phyloP scores from a whole-genome alignment of 2,329 filamentous ascomycete genomes.

The Neonectria punicea region DNA sequence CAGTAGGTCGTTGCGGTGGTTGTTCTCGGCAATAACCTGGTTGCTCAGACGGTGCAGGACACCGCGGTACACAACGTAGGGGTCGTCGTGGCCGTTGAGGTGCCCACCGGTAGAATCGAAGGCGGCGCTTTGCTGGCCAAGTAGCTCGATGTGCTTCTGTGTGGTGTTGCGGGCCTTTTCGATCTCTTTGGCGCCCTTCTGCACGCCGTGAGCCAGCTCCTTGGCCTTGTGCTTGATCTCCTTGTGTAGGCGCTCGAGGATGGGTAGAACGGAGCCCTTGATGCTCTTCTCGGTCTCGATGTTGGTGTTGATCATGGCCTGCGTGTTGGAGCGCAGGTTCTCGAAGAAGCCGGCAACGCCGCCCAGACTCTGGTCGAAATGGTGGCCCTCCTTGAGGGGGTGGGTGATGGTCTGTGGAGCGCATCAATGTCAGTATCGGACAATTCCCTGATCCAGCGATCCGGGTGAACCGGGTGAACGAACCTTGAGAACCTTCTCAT shows the following conservation, averaged over 20 bases:
- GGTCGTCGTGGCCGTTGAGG: constrained; percentile 79
- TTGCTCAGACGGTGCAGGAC: constrained; percentile 86
- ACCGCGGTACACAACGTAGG: constrained; percentile 86
- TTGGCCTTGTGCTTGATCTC: constrained; percentile 98
- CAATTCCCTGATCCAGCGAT: too few relatives aligned
- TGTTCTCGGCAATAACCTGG: constrained; percentile 95
- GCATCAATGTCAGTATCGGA: constrained; percentile 14
- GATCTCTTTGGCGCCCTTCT: constrained; percentile 88
- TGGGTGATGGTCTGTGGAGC: constrained; percentile 76
- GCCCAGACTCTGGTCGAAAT: constrained; percentile 91
- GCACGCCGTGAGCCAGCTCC: constrained; percentile 82
- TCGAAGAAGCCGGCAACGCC: constrained; percentile 92
- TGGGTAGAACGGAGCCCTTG: constrained; percentile 85
- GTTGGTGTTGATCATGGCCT: constrained; percentile 89
- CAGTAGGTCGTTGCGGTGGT: constrained; percentile 90
- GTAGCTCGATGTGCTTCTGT: constrained; percentile 95
- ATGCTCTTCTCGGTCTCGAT: constrained; percentile 91
- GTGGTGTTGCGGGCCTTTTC: constrained; percentile 87
- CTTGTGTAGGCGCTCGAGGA: constrained; percentile 89
- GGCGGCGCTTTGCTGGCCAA: constrained; percentile 84
- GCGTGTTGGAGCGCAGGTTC: constrained; percentile 91
- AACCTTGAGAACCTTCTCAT: constrained; percentile 91
- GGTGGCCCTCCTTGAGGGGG: constrained; percentile 87
- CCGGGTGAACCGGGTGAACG: neutral
- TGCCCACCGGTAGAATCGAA: constrained; percentile 81